A percentile compares a stretch with the other conserved stretches of the same genome.
Conservation (phyloP, 176 grass and related monocot genomes). For the Aegilops sharonensis region DNA sequence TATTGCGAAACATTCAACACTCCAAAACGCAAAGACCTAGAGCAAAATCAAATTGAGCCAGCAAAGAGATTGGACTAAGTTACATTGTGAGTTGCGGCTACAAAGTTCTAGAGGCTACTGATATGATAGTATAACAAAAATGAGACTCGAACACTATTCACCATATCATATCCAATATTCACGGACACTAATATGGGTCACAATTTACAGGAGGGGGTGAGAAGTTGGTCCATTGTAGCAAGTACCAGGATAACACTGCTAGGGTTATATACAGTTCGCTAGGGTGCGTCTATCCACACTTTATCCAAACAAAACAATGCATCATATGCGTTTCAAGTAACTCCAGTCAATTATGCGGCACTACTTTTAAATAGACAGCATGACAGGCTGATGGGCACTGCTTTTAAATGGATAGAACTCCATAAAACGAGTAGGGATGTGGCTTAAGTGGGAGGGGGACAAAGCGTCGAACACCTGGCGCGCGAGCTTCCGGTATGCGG, state of each 20-base stretch:
- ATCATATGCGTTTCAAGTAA: neutral
- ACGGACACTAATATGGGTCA: neutral
- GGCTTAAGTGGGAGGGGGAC: neutral
- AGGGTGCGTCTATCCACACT: neutral
- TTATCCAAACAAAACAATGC: neutral
- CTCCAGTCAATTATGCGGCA: neutral
- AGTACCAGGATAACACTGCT: neutral
- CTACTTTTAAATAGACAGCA: neutral
- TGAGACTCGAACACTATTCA: neutral
- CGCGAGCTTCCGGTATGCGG: constrained; percentile 88
- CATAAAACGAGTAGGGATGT: neutral
- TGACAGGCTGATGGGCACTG: neutral
- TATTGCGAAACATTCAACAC: neutral
- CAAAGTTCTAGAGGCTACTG: neutral
- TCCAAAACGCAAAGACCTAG: neutral
- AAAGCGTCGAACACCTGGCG: constrained; percentile 75
- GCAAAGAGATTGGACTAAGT: neutral
- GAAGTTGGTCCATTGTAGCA: neutral
- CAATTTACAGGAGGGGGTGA: neutral
- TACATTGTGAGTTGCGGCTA: neutral
- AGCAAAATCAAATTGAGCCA: neutral
- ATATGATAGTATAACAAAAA: neutral
- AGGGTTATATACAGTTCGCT: neutral
- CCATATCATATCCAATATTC: constrained; percentile 13
- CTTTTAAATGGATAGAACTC: neutral